Percentiles rank a stretch among this genome's conserved stretches.
Conservation (phyloP, 805 yeast genomes). For the Scheffersomyces lignosus region DNA sequence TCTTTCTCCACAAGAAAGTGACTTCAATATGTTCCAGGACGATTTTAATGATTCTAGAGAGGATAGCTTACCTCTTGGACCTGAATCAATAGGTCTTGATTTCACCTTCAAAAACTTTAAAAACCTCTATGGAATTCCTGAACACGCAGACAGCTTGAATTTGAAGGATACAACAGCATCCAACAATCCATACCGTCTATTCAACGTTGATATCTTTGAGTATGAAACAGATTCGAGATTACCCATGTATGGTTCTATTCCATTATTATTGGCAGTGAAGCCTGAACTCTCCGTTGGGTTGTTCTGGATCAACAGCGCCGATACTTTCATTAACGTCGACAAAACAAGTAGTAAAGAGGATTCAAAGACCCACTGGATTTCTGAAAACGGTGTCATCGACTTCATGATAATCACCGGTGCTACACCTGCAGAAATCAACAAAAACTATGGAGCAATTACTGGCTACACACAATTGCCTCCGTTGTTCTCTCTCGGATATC, state of each 20-base stretch:
- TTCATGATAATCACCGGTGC: constrained; percentile 64
- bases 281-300: constrained; percentile 64
- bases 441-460: constrained; percentile 64
- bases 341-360: constrained; percentile 24
- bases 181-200: constrained; percentile 79
- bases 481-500: constrained; percentile 80
- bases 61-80: constrained; percentile 77
- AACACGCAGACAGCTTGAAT: constrained; percentile 82
- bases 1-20: constrained; percentile 58
- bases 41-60: constrained; percentile 61
- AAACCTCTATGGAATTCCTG: constrained; percentile 92
- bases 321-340: constrained; percentile 79
- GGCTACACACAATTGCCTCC: constrained; percentile 78
- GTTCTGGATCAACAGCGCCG: constrained; percentile 93
- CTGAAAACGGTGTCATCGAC: constrained; percentile 86
- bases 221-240: constrained; percentile 78
- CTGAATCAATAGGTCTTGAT: constrained; percentile 87
- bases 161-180: constrained; percentile 63
- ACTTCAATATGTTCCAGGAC: constrained; percentile 69
- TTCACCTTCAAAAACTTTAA: constrained; percentile 59
- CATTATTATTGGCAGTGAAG: constrained; percentile 74
- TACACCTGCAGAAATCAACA: constrained; percentile 55
- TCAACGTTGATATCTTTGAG: constrained; percentile 93
- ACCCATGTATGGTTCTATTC: constrained; percentile 96
- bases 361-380: constrained; percentile 82